Evolutionary conservation across 805 yeast genomes (phyloP), one percentile per base, ranked within the genome.

Genomic region (Starmerella roubikii): DNA sequence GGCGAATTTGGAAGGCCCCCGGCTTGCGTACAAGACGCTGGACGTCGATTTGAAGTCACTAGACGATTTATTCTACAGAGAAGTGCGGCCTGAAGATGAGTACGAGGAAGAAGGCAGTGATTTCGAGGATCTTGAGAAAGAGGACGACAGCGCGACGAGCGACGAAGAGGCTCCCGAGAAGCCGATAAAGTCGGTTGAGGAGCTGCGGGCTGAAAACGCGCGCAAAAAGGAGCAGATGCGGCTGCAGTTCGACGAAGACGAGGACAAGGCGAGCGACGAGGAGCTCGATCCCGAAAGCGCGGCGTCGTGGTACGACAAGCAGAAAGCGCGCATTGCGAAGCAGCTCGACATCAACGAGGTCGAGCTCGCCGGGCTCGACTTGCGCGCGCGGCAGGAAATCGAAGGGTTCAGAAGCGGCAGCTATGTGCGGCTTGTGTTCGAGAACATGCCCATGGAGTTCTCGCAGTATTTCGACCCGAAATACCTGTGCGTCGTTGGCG

Each of bases 291-390:
- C 59, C 32, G 78, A 72, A 40, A 93, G 81, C 54, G 84, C 83
- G 40, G 96, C 88, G 52, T 85, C 95, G 0, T 91, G 98, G 98
- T 91, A 88, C 57, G 97, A 88, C 57, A 74, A 80, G 59, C 96
- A 91, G 59, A 91, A 91, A 65, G 93, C 94, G 44, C 88, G 86
- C 54, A 86, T 93, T 76, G 85, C 94, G 41, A 88, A 91, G 58
- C 98, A 91, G 62, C 64, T 82, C 46, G 97, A 88, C 45, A 85
- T 93, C 61, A 93, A 91, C 60, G 81, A 83, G 57, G 72, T 82
- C 9, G 67, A 61, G 44, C 59, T 52, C 32, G 78, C 74, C 16
- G 68, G 70, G 31, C 69, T 91, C 77, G 93, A 84, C 42, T 66
- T 64, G 11, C 80, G 69, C n/a, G 74, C 81, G 17, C 70, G 97